phyloP scores from a whole-genome alignment of 495 filamentous ascomycete species.

The Hypoxylon perforatum region DNA sequence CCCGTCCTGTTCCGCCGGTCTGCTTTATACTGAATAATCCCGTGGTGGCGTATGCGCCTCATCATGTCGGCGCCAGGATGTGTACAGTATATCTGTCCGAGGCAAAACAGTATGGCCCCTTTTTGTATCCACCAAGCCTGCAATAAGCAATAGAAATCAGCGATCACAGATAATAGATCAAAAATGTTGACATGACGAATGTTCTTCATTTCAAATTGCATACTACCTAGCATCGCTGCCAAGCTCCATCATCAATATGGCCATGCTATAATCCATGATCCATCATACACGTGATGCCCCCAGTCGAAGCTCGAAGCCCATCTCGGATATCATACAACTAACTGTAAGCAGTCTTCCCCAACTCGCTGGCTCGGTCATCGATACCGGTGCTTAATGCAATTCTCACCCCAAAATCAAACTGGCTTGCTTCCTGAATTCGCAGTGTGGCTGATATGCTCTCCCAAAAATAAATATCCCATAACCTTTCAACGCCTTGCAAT shows the following conservation, averaged over 20 bases:
- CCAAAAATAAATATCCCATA: background rate
- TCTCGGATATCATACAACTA: conserved; percentile 21
- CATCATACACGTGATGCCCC: background rate
- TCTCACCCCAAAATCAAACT: conserved; percentile 12
- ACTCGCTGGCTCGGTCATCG: conserved; percentile 16
- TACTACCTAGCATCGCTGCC: conserved; percentile 12
- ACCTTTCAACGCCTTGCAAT: conserved; percentile 35
- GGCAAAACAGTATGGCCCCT: too few species aligned
- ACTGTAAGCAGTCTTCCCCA: background rate
- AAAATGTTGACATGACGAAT: background rate
- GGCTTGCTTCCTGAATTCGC: background rate
- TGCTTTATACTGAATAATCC: too few species aligned
- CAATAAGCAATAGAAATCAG: too few species aligned
- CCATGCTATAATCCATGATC: conserved; percentile 11
- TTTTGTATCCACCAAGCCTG: too few species aligned
- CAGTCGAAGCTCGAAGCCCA: background rate
- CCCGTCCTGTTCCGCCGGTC: too few species aligned
- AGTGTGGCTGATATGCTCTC: background rate
- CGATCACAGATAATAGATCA: too few species aligned
- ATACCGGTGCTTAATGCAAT: conserved; percentile 21
- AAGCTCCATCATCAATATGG: conserved; percentile 10
- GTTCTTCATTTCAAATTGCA: background rate
- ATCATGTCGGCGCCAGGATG: too few species aligned
- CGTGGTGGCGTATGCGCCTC: too few species aligned
- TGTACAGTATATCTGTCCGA: too few species aligned